phyloP scores from a whole-genome alignment of 257 asterid genomes.

The Petunia axillaris region DNA sequence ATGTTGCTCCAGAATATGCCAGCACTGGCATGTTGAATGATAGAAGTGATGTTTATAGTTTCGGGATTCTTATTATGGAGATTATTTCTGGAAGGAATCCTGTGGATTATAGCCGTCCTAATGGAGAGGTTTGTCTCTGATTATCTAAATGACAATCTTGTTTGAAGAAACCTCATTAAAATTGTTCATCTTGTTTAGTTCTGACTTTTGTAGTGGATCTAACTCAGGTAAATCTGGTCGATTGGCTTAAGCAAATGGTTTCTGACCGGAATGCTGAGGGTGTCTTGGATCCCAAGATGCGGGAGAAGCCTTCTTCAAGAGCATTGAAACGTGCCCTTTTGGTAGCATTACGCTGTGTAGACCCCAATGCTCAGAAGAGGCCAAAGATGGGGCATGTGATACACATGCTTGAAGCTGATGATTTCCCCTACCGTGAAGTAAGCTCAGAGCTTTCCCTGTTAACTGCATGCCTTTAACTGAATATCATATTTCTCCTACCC shows the following conservation, averaged over 20 bases:
- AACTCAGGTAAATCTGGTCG: conserved; percentile 36
- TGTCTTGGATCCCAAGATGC: conserved; percentile 42
- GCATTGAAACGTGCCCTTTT: conserved; percentile 45
- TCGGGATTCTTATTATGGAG: conserved; percentile 39
- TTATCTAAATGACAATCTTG: neutral
- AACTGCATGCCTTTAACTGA: neutral
- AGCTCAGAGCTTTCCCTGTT: conserved; percentile 16
- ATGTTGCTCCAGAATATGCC: conserved; percentile 48
- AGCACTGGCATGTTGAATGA: conserved; percentile 43
- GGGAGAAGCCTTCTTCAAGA: conserved; percentile 42
- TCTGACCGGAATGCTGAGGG: conserved; percentile 45
- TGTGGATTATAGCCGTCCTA: conserved; percentile 40
- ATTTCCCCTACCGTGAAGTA: conserved; percentile 44
- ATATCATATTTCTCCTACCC: neutral
- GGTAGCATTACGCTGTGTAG: conserved; percentile 49
- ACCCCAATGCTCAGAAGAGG: conserved; percentile 45
- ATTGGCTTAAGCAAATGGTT: conserved; percentile 46
- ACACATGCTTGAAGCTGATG: conserved; percentile 49
- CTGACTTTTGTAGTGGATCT: conserved; percentile 15
- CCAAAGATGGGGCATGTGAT: conserved; percentile 48
- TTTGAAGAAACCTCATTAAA: neutral
- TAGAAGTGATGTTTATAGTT: conserved; percentile 43
- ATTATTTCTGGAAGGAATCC: conserved; percentile 41
- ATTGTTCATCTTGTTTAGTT: neutral
- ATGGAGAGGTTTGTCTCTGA: conserved; percentile 36